A percentile compares a stretch with the other conserved stretches of the same genome.
phyloP scores from a whole-genome alignment of 768 basidiomycete genomes.

The Lactarius quietus region DNA sequence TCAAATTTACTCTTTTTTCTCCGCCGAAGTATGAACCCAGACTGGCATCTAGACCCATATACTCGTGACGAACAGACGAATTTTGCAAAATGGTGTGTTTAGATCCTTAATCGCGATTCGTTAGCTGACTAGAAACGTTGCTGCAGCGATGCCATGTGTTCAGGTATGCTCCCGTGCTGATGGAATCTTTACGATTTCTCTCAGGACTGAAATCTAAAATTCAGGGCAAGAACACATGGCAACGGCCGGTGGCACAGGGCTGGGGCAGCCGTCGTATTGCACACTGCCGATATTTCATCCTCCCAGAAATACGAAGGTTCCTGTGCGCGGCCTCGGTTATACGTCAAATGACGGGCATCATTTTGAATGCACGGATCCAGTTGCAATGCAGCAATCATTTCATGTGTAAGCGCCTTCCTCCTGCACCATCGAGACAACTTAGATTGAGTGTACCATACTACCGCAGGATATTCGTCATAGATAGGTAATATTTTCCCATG shows the following conservation, averaged over 20 bases:
- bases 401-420: too few relatives aligned
- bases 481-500: too few relatives aligned
- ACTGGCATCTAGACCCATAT: conserved; percentile 46
- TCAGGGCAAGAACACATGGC: conserved; percentile 49
- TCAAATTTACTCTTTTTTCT: conserved; percentile 14
- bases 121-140: neutral
- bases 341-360: conserved; percentile 51
- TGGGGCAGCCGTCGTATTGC: conserved; percentile 51
- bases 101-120: neutral
- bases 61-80: conserved; percentile 31
- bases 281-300: conserved; percentile 51
- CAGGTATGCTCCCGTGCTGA: conserved; percentile 33
- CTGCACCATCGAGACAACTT: too few relatives aligned
- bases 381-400: conserved; percentile 35
- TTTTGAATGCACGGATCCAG: conserved; percentile 52
- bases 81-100: conserved; percentile 50
- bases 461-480: too few relatives aligned
- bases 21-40: neutral
- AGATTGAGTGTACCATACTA: too few relatives aligned
- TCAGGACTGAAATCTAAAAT: too few relatives aligned
- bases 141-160: conserved; percentile 47
- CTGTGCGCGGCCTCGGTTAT: conserved; percentile 39
- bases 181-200: neutral
- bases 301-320: conserved; percentile 31
- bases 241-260: conserved; percentile 18